Conservation (phyloP, 768 basidiomycete genomes). For the Russula brevipes region DNA sequence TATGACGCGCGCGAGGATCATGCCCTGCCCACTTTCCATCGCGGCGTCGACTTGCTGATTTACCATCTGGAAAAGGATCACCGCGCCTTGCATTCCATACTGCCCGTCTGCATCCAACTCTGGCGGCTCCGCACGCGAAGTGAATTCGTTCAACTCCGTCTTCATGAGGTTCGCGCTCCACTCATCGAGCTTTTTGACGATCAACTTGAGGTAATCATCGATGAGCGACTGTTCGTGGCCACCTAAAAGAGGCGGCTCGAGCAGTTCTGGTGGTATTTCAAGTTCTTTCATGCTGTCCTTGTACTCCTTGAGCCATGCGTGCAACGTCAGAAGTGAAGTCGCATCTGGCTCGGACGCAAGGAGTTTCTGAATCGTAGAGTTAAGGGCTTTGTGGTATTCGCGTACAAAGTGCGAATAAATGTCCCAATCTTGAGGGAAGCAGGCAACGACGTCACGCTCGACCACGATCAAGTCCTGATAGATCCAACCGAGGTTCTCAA, state of each 20-base stretch:
- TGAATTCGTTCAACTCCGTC: conserved; percentile 82
- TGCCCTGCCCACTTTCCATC: conserved; percentile 91
- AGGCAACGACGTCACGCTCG: conserved; percentile 81
- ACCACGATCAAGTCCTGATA: conserved; percentile 95
- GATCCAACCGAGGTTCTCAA: conserved; percentile 80
- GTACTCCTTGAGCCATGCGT: conserved; percentile 96
- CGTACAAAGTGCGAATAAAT: conserved; percentile 78
- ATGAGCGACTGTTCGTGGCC: conserved; percentile 92
- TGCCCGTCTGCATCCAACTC: conserved; percentile 85
- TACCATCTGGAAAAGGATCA: conserved; percentile 97
- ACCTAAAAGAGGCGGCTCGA: conserved; percentile 88
- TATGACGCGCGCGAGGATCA: conserved; percentile 86
- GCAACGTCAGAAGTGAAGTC: conserved; percentile 76
- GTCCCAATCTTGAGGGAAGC: conserved; percentile 91
- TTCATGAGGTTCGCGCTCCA: conserved; percentile 95
- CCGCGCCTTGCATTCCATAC: conserved; percentile 84
- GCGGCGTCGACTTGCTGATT: conserved; percentile 95
- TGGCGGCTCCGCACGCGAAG: conserved; percentile 74
- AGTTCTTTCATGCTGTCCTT: conserved; percentile 93
- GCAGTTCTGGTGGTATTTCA: conserved; percentile 68
- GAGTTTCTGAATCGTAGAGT: conserved; percentile 65
- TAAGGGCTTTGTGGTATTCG: conserved; percentile 85
- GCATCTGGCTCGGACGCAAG: conserved; percentile 77
- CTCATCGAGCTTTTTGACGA: conserved; percentile 93
- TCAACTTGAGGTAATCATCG: conserved; percentile 91